These are phyloP conservation scores for Solanum hybrid DNA, from an alignment of 305 asterid species.

Conservation along the genomic window DNA sequence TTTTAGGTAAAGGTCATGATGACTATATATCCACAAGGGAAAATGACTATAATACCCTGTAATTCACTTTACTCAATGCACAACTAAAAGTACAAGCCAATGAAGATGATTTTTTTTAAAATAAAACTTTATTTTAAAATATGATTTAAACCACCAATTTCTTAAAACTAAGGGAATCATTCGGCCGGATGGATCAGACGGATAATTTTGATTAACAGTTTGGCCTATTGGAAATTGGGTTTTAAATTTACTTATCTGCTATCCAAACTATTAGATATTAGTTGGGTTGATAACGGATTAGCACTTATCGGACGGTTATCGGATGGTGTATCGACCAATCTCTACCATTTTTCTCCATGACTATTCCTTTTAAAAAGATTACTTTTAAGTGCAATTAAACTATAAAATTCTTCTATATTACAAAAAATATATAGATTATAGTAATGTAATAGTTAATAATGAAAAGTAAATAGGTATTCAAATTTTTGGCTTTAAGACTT, in stretches of 20 bases:
- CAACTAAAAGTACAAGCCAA: not conserved
- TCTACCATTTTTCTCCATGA: not conserved
- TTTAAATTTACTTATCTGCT: no score
- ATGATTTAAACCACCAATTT: not conserved
- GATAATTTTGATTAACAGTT: no score
- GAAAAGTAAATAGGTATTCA: not conserved
- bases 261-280: no score
- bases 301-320: no score
- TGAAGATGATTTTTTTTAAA: not conserved
- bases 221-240: no score
- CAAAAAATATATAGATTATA: no score
- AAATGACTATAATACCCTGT: not conserved
- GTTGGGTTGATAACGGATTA: not conserved
- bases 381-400: not conserved
- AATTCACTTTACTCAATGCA: not conserved
- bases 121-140: no score
- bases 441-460: not conserved
- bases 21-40: no score
- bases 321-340: no score
- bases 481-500: not conserved
- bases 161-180: not conserved
- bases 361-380: not conserved
- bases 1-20: not conserved
- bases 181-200: rapidly evolving
- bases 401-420: not conserved